Evolutionary conservation across 345 rosid genomes (phyloP), one percentile per base, ranked within the genome.

Genomic region (Kernera saxatilis): DNA sequence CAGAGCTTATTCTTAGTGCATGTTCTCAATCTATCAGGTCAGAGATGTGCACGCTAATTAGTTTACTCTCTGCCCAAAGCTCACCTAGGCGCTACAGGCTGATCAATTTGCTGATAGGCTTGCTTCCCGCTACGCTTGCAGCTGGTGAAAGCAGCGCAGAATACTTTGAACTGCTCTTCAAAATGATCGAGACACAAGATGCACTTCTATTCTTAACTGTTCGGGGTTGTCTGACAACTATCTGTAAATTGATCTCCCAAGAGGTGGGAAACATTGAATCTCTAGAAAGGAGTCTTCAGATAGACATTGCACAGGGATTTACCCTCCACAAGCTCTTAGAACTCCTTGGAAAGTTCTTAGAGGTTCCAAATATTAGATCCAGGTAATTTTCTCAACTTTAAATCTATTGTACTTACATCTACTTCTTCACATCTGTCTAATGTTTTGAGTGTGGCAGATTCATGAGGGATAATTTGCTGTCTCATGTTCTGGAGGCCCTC

Each of bases 141-240:
- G 92, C 93, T 50, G 97, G 99, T 64, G 97, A 94, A 83, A 89
- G 93, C 81, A 92, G 98, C 60, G 91, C 92, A 17, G 98, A 94
- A 71, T 94, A 89, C 80, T 94, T 94, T 81, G 98, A 94, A 63
- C 80, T 92, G 78, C 93, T 94, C 39, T 91, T 89, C 76, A 89
- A 84, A 84, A 88, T 94, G 98, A 84, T 88, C 5, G 97, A 88
- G 51, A 78, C 88, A 17, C 89, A 89, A 84, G 97, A 94, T 84
- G 86, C 98, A 67, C 93, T 89, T 57, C 90, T 94, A 51, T 91
- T 94, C 85, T 85, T 91, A 79, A 89, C 99, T 48, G 98, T 87
- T 23, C 88, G 83, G 63, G 97, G 97, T 55, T 88, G 98, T 82
- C 82, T 94, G 63, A 78, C 82, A 56, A 84, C 86, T 21, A 88